Base-by-base conservation (phyloP, 805 yeast species). In the Kodamaea leandrae region DNA sequence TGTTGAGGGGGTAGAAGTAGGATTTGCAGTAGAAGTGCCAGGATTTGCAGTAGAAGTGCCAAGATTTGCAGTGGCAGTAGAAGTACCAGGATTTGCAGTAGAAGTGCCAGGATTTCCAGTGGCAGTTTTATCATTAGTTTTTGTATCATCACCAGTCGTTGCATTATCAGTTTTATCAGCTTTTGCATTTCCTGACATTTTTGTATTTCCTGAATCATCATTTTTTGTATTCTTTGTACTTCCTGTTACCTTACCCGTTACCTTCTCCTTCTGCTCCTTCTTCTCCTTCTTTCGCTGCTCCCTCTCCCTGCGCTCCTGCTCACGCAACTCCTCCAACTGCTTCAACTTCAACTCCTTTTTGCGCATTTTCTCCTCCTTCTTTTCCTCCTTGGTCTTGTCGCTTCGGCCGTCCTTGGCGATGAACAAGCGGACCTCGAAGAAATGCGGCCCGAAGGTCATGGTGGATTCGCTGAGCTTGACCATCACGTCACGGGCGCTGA, bases 401-500 rank as follows among this genome's bases (percentile, higher is more conserved):
- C 67, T 58, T 28, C 79, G 76, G 28, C 87, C 95, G 52, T 89
- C 96, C 53, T 86, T 86, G 39, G 88, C 76, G n/a, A 88, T 82
- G 61, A 86, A 93, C 23, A 93, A 61, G 45, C 95, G 68, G 2
- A 84, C 74, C 28, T 82, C 87, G 62, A 87, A 87, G 0, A 68
- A 61, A 61, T 91, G 99, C 0, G 96, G 96, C 0, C 97, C 98
- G 16, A 84, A 71, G 8, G 71, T 68, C 63, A 89, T 62, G 1
- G 68, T 64, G 45, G 90, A 80, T 50, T 90, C 96, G 50, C 91
- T 79, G 42, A 93, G 66, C 57, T 88, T 89, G 45, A 88, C 83
- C 96, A 90, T 89, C 42, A 81, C 81, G 48, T 91, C 97, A 52
- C 95, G 68, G 4, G 86, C 83, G 55, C 77, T 78, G 4, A 64